Evolutionary conservation across 306 rosid genomes (phyloP).

Genomic region (Benincasa hispida): DNA sequence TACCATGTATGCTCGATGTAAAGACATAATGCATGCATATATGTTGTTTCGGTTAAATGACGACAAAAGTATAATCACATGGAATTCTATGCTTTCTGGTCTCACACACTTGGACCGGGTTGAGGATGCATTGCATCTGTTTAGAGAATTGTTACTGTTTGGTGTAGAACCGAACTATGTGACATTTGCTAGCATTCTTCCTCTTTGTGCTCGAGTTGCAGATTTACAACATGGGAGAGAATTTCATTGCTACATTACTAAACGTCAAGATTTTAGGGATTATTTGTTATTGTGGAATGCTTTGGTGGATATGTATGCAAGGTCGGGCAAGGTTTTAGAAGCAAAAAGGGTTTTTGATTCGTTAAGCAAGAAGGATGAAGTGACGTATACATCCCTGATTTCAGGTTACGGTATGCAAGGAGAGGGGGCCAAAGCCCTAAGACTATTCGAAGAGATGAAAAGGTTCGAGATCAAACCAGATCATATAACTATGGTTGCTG

Average conservation of each 20-base stretch:
- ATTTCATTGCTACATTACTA: constrained; percentile 70
- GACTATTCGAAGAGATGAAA: constrained; percentile 71
- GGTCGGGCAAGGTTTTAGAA: constrained; percentile 64
- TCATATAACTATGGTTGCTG: constrained; percentile 67
- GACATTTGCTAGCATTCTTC: constrained; percentile 78
- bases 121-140: constrained; percentile 60
- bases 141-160: constrained; percentile 49
- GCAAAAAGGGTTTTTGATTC: constrained; percentile 65
- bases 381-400: constrained; percentile 78
- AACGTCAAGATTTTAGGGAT: constrained; percentile 33
- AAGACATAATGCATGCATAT: constrained; percentile 53
- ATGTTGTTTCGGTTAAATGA: constrained; percentile 33
- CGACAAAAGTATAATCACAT: constrained; percentile 44
- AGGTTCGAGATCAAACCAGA: constrained; percentile 49
- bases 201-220: constrained; percentile 80
- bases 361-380: constrained; percentile 56
- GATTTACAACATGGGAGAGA: constrained; percentile 84
- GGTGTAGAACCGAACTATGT: constrained; percentile 58
- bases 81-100: constrained; percentile 88
- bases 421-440: constrained; percentile 51
- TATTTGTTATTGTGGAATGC: constrained; percentile 60
- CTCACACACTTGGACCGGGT: constrained; percentile 45
- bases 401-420: constrained; percentile 75
- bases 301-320: constrained; percentile 78
- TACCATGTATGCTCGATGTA: constrained; percentile 85